A percentile compares a stretch with the other conserved stretches of the same genome.
phyloP scores from a whole-genome alignment of 352 stramenopile species.

The Phytophthora melonis region DNA sequence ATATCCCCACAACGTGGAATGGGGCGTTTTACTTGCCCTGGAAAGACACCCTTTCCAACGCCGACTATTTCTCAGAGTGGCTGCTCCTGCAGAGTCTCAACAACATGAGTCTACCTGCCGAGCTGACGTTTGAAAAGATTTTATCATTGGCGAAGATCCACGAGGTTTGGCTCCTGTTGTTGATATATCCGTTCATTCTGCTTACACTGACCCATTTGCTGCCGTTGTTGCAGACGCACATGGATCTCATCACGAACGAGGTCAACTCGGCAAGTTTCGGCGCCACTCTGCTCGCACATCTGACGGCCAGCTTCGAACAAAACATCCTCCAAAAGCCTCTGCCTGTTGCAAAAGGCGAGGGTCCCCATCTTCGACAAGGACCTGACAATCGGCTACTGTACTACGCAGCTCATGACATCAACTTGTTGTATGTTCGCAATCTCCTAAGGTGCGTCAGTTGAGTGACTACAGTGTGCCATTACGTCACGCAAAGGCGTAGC shows the following conservation, averaged over 20 bases:
- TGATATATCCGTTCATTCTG: conserved; percentile 1
- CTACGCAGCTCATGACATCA: conserved; percentile 86
- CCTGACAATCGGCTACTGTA: conserved; percentile 70
- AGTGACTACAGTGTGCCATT: not conserved
- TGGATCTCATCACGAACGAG: conserved; percentile 85
- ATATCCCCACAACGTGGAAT: conserved; percentile 69
- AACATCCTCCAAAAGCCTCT: conserved; percentile 51
- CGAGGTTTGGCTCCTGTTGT: conserved; percentile 41
- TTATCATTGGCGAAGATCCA: conserved; percentile 65
- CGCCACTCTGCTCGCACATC: conserved; percentile 74
- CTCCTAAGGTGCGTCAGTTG: conserved; percentile 56
- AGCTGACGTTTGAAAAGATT: conserved; percentile 71
- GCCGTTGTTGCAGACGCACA: conserved; percentile 57
- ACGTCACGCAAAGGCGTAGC: not conserved
- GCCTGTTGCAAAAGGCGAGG: conserved; percentile 52
- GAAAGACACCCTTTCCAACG: conserved; percentile 73
- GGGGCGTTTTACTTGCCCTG: conserved; percentile 81
- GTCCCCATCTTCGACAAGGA: conserved; percentile 59
- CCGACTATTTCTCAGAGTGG: conserved; percentile 84
- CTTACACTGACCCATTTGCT: conserved; percentile 2
- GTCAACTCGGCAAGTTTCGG: conserved; percentile 83
- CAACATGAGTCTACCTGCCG: conserved; percentile 77
- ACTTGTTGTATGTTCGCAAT: conserved; percentile 81
- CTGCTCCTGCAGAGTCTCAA: conserved; percentile 79
- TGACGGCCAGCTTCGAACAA: conserved; percentile 84